Base-by-base conservation (phyloP, 257 asterid species). In the Petunia secreta region DNA sequence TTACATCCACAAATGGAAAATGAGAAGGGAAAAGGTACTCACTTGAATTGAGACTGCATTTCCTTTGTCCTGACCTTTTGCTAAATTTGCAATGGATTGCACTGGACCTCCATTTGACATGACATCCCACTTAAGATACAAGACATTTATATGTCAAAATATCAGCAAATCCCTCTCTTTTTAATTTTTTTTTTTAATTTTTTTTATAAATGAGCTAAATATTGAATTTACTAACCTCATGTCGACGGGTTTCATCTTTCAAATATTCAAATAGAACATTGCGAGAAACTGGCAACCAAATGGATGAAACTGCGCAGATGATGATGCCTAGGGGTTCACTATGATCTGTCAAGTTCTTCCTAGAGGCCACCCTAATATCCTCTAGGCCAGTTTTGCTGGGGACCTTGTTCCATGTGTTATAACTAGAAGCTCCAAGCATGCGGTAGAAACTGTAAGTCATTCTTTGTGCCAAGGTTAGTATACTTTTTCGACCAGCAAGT, bases 21-120 rank as follows among this genome's bases (percentile, higher is more conserved):
- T 15, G 37, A 41, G 59, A 43, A 39, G 57, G 77, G 36, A 36
- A 81, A n/a, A 8, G 39, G 41, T 34, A 78, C 91, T 89, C 80
- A 95, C 99, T 88, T 91, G 93, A 83, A 85, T 81, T 4, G 91
- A 84, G 44, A 92, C 98, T 36, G 91, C 87, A 41, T 95, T 95
- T 83, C 97, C 94, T 63, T 93, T 83, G 77, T 90, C 94, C 81
- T 92, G 90, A 53, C 98, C 99, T 89, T 93, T 93, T n/a, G 92
- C 93, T 79, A 92, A 80, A 91, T 85, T 91, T 77, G 91, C 97
- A 48, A 90, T 75, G 71, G 90, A 59, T 37, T 90, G 91, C 64
- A 80, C 83, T 6, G 82, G 84, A 86, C 88, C 88, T 84, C 94
- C 95, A 55, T 84, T 86, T 34, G 77, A 11, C 77, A 73, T 73